A percentile compares a stretch with the other conserved stretches of the same genome.
phyloP scores from a whole-genome alignment of 306 rosid genomes.

The Castanospermum australe region DNA sequence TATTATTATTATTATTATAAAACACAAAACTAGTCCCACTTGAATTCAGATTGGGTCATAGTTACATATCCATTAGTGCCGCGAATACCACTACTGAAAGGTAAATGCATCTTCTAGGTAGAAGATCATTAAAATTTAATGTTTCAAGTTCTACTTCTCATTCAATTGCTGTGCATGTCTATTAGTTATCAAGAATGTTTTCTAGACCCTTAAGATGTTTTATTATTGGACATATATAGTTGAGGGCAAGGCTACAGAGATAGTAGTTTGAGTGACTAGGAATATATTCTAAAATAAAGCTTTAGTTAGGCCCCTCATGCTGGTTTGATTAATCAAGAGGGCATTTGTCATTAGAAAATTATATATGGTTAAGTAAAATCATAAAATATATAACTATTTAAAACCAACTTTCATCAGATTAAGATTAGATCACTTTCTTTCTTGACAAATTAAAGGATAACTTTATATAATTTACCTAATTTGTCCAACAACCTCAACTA shows the following conservation, averaged over 20 bases:
- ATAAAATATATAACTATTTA: slow-evolving; percentile 5
- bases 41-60: neutral
- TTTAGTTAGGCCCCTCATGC: neutral
- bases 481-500: slow-evolving; percentile 27
- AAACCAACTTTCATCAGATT: slow-evolving; percentile 2
- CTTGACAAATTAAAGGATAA: neutral
- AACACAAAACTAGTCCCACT: neutral
- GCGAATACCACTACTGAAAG: neutral
- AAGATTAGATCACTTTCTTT: neutral
- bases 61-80: neutral
- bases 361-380: neutral
- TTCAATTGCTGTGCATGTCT: neutral
- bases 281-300: neutral
- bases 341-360: slow-evolving; percentile 16
- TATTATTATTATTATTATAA: too few species aligned
- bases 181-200: neutral
- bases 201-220: neutral
- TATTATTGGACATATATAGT: neutral
- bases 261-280: slow-evolving; percentile 6
- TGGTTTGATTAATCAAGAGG: neutral
- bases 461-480: neutral
- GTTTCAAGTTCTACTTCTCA: neutral
- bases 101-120: neutral
- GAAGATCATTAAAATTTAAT: neutral
- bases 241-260: neutral